Base-by-base conservation (phyloP, 371 early-diverging fungal genomes). In the Conidiobolus incongruus region DNA sequence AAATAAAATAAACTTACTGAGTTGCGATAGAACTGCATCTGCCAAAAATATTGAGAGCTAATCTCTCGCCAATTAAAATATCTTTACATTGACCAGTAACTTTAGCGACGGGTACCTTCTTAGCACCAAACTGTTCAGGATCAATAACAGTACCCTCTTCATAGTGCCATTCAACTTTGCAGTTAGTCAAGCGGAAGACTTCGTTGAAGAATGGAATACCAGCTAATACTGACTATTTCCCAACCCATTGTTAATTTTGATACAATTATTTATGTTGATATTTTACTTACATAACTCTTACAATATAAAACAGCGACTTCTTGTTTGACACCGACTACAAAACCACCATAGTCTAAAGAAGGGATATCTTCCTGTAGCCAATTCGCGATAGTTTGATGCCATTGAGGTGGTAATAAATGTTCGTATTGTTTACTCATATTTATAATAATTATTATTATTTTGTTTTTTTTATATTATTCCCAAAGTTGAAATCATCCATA, bases 281-380 rank as follows among this genome's bases (percentile, higher is more conserved):
- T n/a, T n/a, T n/a, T n/a, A 35, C 55, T 35, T 54, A 69, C 74
- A 54, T 77, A 67, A 26, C 81, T 75, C 57, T 93, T 96, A 52
- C 88, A 81, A 50, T 71, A 90, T 13, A 93, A 63, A 26, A 77
- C 65, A 21, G 92, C 94, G 2, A 55, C 62, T 50, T 88, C 70
- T n/a, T 72, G 73, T 12, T 69, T 66, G 50, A 85, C 82, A 46
- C 94, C 93, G 16, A 96, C 94, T 29, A 93, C 94, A 54, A 68
- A 90, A 35, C 93, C 96, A 37, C 93, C 94, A 56, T 85, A 90
- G 63, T 96, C 96, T 58, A 96, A 93, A 13, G 83, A 79, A 4
- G 96, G 93, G 12, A 84, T 80, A 62, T 96, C 96, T 59, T 96
- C 93, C 47, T 72, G 64, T 22, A 94, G 68, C 77, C 90, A 94